A percentile compares a stretch with the other conserved stretches of the same genome.
Conservation (phyloP, 306 rosid genomes). For the Lathyrus sativus region DNA sequence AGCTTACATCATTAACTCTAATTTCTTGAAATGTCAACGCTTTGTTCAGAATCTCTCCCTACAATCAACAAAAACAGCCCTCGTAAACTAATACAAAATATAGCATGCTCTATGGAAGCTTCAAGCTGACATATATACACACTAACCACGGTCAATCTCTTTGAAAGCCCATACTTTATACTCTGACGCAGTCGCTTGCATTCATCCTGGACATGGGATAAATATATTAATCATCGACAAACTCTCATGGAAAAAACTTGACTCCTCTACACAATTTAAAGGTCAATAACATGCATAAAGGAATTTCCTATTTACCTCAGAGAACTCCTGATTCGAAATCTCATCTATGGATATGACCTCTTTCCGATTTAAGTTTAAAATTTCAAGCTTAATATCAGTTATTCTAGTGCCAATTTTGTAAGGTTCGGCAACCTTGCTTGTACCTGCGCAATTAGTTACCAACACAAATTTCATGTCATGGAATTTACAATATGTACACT, state of each 20-base stretch:
- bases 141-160: constrained; percentile 83
- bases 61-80: constrained; percentile 41
- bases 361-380: constrained; percentile 78
- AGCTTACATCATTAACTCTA: constrained; percentile 81
- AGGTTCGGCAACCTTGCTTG: constrained; percentile 66
- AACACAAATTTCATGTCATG: constrained; percentile 32
- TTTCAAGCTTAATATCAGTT: constrained; percentile 74
- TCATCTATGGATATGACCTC: constrained; percentile 73
- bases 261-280: constrained; percentile 15
- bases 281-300: constrained; percentile 21
- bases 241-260: constrained; percentile 10
- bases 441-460: constrained; percentile 64
- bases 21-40: constrained; percentile 72
- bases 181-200: constrained; percentile 79
- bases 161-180: constrained; percentile 74
- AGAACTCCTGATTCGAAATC: constrained; percentile 84
- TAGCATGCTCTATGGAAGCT: constrained; percentile 24
- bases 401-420: constrained; percentile 69
- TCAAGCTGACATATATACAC: constrained; percentile 30
- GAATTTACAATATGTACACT: constrained; percentile 22
- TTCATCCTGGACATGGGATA: constrained; percentile 67
- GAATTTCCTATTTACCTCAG: constrained; percentile 61
- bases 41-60: constrained; percentile 81
- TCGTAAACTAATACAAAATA: constrained; percentile 34
- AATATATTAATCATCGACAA: constrained; percentile 41